phyloP scores from a whole-genome alignment of 1,284 basidiomycete genomes.

The Ganoderma lucidum region DNA sequence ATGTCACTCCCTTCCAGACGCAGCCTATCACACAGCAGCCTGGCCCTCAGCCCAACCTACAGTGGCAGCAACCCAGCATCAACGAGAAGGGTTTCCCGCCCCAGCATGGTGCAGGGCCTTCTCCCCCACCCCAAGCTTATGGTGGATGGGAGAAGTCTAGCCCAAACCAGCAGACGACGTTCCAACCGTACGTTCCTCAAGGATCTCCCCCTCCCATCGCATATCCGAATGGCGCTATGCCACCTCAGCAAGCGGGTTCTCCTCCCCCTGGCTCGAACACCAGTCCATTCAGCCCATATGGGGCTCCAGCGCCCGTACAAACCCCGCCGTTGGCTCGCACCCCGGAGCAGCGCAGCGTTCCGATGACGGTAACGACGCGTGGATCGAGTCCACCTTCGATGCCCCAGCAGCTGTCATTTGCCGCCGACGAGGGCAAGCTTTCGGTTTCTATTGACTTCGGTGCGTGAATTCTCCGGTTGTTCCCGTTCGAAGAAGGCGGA shows the following conservation, averaged over 20 bases:
- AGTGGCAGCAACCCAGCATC: constrained; percentile 33
- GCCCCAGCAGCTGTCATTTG: constrained; percentile 32
- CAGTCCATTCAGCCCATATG: constrained; percentile 18
- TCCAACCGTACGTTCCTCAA: constrained; percentile 26
- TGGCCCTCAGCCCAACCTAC: constrained; percentile 35
- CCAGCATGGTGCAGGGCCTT: constrained; percentile 49
- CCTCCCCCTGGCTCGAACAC: constrained; percentile 19
- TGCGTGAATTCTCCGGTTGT: constrained; percentile 41
- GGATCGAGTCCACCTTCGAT: constrained; percentile 30
- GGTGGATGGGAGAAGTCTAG: constrained; percentile 40
- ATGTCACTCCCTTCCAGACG: constrained; percentile 33
- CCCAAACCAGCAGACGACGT: constrained; percentile 12
- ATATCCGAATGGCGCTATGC: constrained; percentile 27
- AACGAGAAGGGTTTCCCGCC: constrained; percentile 47
- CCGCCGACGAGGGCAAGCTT: constrained; percentile 67
- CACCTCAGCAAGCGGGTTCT: constrained; percentile 21
- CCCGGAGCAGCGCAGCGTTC: constrained; percentile 32
- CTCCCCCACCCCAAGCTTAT: constrained; percentile 51
- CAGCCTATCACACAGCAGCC: constrained; percentile 61
- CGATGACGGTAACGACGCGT: constrained; percentile 34
- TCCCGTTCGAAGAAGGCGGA: constrained; percentile 1
- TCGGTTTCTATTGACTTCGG: constrained; percentile 85
- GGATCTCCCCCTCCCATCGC: constrained; percentile 40
- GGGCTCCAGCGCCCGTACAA: constrained; percentile 12
- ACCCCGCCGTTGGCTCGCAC: constrained; percentile 27